Evolutionary conservation across 805 yeast species (phyloP).

Genomic region (Yamadazyma philogaea): DNA sequence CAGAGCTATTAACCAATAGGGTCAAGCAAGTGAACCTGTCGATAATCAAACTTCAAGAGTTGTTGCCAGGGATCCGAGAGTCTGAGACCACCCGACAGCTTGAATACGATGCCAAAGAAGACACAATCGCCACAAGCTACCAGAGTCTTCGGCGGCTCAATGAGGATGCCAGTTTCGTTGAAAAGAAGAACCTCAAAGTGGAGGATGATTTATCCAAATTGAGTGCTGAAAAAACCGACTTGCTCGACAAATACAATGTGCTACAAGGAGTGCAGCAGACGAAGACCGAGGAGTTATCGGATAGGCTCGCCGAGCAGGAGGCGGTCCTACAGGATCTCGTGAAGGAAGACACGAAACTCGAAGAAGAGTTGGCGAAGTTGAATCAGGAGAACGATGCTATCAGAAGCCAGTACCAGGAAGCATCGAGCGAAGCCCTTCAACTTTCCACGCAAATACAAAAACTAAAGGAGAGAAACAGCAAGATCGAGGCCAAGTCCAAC

Average conservation of each 20-base stretch:
- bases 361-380: constrained; percentile 24
- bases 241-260: constrained; percentile 14
- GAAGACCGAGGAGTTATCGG: constrained; percentile 3
- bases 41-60: constrained; percentile 11
- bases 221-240: constrained; percentile 16
- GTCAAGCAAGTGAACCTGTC: constrained; percentile 20
- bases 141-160: constrained; percentile 31
- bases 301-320: constrained; percentile 20
- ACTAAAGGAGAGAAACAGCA: constrained; percentile 18
- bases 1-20: constrained; percentile 24
- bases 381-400: constrained; percentile 27
- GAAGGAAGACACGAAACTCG: constrained; percentile 24
- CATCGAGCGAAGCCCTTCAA: constrained; percentile 33
- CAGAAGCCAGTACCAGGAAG: constrained; percentile 31
- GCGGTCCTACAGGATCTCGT: constrained; percentile 20
- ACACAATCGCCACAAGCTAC: constrained; percentile 30
- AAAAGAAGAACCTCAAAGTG: constrained; percentile 29
- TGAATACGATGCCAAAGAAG: constrained; percentile 32
- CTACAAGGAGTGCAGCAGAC: constrained; percentile 11
- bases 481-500: constrained; percentile 21
- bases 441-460: constrained; percentile 20
- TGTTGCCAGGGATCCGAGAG: constrained; percentile 22
- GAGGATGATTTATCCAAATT: constrained; percentile 27
- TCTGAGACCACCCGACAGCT: constrained; percentile 31
- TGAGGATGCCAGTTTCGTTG: constrained; percentile 32